Percentiles rank a stretch among this genome's conserved stretches.
Conservation (phyloP, 495 filamentous ascomycete species). For the Xylaria intraflava region DNA sequence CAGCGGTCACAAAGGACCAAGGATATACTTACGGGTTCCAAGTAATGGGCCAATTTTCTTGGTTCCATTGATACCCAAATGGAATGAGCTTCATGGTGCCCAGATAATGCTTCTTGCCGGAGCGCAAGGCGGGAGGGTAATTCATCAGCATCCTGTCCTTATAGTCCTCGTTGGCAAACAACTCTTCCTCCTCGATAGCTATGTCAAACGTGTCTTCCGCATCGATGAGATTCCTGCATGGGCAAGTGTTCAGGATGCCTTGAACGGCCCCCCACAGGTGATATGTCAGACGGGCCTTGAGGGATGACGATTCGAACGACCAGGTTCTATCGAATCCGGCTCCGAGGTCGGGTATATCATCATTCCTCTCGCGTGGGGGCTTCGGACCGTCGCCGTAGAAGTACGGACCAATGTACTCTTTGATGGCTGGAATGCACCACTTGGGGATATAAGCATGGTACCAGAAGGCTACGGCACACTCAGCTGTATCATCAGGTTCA, state of each 20-base stretch:
- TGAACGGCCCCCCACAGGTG: not conserved
- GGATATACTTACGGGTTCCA: not conserved
- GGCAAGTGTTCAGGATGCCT: not conserved
- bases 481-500: not conserved
- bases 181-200: not conserved
- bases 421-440: not conserved
- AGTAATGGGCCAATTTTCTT: not conserved
- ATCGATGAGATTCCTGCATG: not conserved
- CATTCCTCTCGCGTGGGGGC: not conserved
- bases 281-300: not conserved
- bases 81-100: not conserved
- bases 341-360: not conserved
- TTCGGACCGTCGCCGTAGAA: not conserved
- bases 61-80: not conserved
- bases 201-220: not conserved
- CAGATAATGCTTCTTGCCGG: not conserved
- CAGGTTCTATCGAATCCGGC: not conserved
- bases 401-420: not conserved
- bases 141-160: not conserved
- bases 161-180: not conserved
- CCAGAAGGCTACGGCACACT: constrained; percentile 5
- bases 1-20: not conserved
- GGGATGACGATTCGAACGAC: not conserved
- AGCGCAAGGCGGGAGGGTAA: not conserved
- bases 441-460: not conserved